A percentile compares a stretch with the other conserved stretches of the same genome.
Conservation (phyloP, 768 basidiomycete species). For the Candolleomyces efflorescens region DNA sequence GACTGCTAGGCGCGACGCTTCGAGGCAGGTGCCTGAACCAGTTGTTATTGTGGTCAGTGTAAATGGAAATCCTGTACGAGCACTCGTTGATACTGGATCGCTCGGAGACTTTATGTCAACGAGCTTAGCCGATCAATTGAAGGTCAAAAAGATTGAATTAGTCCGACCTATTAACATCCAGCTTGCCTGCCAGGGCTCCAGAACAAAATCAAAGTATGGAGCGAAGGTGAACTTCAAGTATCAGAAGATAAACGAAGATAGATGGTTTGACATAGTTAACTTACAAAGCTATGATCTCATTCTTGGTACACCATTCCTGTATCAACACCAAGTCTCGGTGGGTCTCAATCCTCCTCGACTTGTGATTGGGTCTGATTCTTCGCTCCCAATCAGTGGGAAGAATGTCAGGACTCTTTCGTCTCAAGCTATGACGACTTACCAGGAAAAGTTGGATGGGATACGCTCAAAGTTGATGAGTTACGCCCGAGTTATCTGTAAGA, state of each 20-base stretch:
- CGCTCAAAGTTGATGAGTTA: slow-evolving; percentile 18
- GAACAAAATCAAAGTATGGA: slow-evolving; percentile 28
- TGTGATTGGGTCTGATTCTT: slow-evolving; percentile 18
- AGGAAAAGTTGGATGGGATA: slow-evolving; percentile 13
- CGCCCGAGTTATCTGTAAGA: slow-evolving; percentile 17
- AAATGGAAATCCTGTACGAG: slow-evolving; percentile 27
- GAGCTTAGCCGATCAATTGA: slow-evolving; percentile 32
- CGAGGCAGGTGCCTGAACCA: slow-evolving; percentile 23
- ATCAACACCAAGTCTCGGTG: slow-evolving; percentile 22
- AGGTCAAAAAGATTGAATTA: slow-evolving; percentile 18
- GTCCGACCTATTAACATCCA: slow-evolving; percentile 29
- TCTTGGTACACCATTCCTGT: slow-evolving; percentile 35
- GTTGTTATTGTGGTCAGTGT: slow-evolving; percentile 25
- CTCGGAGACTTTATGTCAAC: slow-evolving; percentile 38
- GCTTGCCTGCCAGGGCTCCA: slow-evolving; percentile 38
- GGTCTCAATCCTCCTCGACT: slow-evolving; percentile 23
- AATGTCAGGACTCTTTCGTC: slow-evolving; percentile 12
- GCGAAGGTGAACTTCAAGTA: slow-evolving; percentile 24
- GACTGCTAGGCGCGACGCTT: slow-evolving; percentile 13
- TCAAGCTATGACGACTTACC: slow-evolving; percentile 7
- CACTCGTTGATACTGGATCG: slow-evolving; percentile 35
- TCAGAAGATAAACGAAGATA: slow-evolving; percentile 25
- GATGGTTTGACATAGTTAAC: slow-evolving; percentile 36
- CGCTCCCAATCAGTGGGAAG: slow-evolving; percentile 14
- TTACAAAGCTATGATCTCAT: slow-evolving; percentile 36